These are phyloP conservation scores for Rubus idaeus DNA, from an alignment of 306 rosid species.

Conservation along the genomic window DNA sequence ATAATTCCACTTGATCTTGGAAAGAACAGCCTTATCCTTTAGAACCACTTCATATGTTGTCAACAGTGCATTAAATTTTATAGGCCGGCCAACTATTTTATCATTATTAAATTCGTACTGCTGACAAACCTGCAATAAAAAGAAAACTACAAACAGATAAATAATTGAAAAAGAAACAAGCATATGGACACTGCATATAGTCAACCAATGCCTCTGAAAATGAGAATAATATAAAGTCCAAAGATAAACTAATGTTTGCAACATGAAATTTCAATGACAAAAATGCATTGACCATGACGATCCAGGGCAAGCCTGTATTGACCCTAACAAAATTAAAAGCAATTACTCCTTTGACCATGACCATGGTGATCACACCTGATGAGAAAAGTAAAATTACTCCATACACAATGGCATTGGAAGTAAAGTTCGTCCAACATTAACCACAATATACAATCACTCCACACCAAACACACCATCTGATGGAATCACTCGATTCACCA, in stretches of 20 bases:
- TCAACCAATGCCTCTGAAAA: not conserved
- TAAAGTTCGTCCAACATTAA: not conserved
- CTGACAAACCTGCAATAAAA: conserved; percentile 84
- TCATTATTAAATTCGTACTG: conserved; percentile 83
- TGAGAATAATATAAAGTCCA: not conserved
- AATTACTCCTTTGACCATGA: not conserved
- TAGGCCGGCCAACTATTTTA: conserved; percentile 71
- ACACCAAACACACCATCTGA: not conserved
- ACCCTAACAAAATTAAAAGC: not conserved
- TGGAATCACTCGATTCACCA: not conserved
- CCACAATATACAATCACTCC: not conserved
- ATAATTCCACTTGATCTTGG: conserved; percentile 93
- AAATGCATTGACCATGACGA: not conserved
- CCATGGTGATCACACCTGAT: not conserved
- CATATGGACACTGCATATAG: not conserved
- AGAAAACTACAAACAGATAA: not conserved
- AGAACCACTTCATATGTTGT: conserved; percentile 96
- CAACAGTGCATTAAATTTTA: conserved; percentile 78
- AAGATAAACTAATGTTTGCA: not conserved
- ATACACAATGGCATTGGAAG: not conserved
- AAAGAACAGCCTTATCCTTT: conserved; percentile 90
- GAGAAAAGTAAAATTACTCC: not conserved
- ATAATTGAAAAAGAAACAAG: not conserved
- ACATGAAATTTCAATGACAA: not conserved
- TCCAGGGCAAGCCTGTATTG: not conserved